These are phyloP conservation scores for Stevia rebaudiana DNA, from an alignment of 140 eudicot species.

Conservation along the genomic window DNA sequence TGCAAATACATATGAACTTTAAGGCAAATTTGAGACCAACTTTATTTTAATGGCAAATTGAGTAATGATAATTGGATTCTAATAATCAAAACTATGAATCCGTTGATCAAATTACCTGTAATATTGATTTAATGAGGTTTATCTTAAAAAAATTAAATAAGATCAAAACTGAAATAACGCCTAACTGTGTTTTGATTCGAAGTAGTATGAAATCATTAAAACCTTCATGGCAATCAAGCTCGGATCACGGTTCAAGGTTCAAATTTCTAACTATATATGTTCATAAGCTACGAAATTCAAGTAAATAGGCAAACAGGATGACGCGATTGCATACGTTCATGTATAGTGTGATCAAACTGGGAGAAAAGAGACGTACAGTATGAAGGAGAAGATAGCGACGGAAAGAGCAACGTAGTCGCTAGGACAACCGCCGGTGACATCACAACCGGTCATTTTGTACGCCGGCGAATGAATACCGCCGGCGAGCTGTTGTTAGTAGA, in stretches of 20 bases:
- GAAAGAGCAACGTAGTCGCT: conserved; percentile 75
- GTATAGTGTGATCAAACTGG: background rate
- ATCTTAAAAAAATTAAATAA: background rate
- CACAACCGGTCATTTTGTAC: conserved; percentile 31
- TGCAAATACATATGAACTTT: conserved; percentile 3
- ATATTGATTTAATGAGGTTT: background rate
- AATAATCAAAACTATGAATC: too few species aligned
- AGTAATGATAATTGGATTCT: background rate
- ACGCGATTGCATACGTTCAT: background rate
- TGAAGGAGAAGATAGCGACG: conserved; percentile 42
- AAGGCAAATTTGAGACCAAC: conserved; percentile 4
- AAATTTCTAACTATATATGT: background rate
- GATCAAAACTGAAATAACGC: conserved; percentile 2
- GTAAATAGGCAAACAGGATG: background rate
- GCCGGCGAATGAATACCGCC: conserved; percentile 18
- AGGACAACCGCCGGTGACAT: conserved; percentile 68
- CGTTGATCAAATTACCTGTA: too few species aligned
- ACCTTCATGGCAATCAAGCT: background rate
- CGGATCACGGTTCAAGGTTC: conserved; percentile 5
- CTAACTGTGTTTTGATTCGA: conserved; percentile 6
- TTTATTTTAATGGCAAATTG: background rate
- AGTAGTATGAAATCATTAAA: background rate
- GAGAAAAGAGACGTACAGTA: conserved; percentile 37
- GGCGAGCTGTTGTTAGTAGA: background rate
- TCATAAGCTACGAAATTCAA: background rate